These are phyloP conservation scores for Musa troglodytarum DNA, from an alignment of 176 grass and related monocot species.

Conservation along the genomic window DNA sequence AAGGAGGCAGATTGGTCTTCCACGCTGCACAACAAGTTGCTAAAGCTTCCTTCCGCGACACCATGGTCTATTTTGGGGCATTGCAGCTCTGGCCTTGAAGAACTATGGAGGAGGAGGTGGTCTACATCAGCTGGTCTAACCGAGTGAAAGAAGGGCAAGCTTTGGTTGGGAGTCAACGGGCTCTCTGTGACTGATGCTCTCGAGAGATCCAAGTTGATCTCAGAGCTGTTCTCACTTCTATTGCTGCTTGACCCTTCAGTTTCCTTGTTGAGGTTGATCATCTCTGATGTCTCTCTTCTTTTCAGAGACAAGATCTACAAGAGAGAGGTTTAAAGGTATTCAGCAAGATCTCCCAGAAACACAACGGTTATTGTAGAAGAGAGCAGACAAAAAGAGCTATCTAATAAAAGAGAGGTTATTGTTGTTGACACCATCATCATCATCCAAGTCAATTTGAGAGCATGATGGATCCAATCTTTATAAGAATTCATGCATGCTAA, in stretches of 20 bases:
- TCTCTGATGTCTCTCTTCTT: not conserved
- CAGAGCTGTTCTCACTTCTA: constrained; percentile 5
- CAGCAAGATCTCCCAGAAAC: too few species aligned
- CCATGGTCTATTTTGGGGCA: not conserved
- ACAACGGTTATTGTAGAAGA: not conserved
- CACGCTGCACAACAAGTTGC: constrained; percentile 15
- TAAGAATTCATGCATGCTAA: not conserved
- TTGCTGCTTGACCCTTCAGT: constrained; percentile 4
- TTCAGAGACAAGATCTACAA: constrained; percentile 1
- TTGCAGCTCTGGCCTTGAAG: constrained; percentile 7
- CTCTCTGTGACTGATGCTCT: constrained; percentile 1
- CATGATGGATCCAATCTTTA: not conserved
- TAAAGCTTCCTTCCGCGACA: not conserved
- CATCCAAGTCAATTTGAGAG: not conserved
- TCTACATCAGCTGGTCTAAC: not conserved
- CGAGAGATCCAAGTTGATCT: constrained; percentile 10
- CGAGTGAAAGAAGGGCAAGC: constrained; percentile 1
- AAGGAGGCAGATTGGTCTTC: constrained; percentile 8
- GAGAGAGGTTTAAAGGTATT: too few species aligned
- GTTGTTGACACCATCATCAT: not conserved
- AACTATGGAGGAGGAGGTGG: constrained; percentile 10
- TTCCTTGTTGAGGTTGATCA: constrained; percentile 8
- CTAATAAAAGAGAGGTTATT: not conserved
- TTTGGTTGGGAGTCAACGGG: constrained; percentile 1
- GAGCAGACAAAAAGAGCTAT: not conserved